Evolutionary conservation across 1,284 basidiomycete genomes (phyloP), one percentile per base, ranked within the genome.

Genomic region (Moesziomyces sp.): DNA sequence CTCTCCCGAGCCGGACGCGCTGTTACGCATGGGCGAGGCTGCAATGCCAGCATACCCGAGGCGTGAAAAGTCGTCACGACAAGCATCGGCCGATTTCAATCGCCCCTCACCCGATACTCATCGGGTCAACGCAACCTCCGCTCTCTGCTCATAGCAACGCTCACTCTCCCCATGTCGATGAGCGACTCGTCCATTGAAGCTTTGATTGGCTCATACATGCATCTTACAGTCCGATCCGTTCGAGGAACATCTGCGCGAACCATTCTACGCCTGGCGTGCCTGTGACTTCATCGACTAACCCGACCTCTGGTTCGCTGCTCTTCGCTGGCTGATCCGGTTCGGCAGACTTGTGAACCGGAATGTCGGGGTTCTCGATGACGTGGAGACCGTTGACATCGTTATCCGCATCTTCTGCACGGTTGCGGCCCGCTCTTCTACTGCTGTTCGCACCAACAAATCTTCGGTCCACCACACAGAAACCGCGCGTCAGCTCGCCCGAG

Each of bases 401-500:
- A 28, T 66, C 53, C 21, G 58, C 64, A 46, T 76, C 67, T 10
- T 71, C 52, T 0, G 70, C 78, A 42, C 61, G 56, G 49, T 69
- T 70, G 3, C 46, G 58, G 10, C 72, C 77, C 2, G 61, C 56
- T 47, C 74, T 66, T 10, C 64, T 73, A 23, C 72, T 74, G 38
- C 69, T 73, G 8, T 60, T 60, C 5, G 59, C 59, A 16, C 71
- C 72, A 11, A 51, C 60, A 11, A 61, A 68, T 19, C 63, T 58
- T 10, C 60, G 52, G n/a, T 83, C 81, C 2, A 83, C 76, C 3
- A 83, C 71, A 28, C 78, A 80, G 19, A 79, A 75, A 4, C 81
- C 81, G 42, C 81, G 58, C 2, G 81, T 83, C 7, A 76, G 53
- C 18, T 72, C 60, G 42, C 81, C 81, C 2, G 68, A 68, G 5